A percentile compares a stretch with the other conserved stretches of the same genome.
phyloP scores from a whole-genome alignment of 306 rosid species.

The Hippophae gyantsensis region DNA sequence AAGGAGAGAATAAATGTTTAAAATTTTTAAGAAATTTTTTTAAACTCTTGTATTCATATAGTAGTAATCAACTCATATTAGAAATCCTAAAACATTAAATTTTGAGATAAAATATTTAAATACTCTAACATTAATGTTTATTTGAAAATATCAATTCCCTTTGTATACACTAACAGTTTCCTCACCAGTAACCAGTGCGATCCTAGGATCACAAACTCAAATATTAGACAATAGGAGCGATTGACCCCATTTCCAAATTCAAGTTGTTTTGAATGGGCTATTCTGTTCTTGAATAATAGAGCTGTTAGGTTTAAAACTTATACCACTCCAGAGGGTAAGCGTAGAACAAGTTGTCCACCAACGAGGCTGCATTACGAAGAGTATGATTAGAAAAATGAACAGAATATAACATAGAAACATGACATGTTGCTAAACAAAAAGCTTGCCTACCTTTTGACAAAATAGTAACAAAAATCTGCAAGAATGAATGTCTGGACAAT shows the following conservation, averaged over 20 bases:
- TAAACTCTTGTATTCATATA: no score
- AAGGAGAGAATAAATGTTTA: no score
- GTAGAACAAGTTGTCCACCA: slow-evolving; percentile 89
- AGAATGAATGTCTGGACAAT: slow-evolving; percentile 84
- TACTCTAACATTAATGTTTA: no score
- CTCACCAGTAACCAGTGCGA: no score
- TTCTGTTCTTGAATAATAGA: background rate
- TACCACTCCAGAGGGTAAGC: slow-evolving; percentile 93
- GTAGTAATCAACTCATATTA: no score
- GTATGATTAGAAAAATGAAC: background rate
- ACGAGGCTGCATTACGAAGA: slow-evolving; percentile 47
- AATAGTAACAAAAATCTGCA: slow-evolving; percentile 90
- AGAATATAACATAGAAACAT: background rate
- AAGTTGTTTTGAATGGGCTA: background rate
- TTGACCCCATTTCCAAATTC: background rate
- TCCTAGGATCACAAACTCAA: no score
- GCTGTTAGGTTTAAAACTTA: slow-evolving; percentile 13
- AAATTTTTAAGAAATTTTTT: no score
- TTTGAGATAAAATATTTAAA: no score
- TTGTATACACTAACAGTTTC: no score
- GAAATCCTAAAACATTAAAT: no score
- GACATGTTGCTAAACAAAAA: background rate
- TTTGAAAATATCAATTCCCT: no score
- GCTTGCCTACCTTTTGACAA: slow-evolving; percentile 60
- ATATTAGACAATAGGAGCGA: no score